phyloP scores from a whole-genome alignment of 345 rosid species.

The Populus pruinosa region DNA sequence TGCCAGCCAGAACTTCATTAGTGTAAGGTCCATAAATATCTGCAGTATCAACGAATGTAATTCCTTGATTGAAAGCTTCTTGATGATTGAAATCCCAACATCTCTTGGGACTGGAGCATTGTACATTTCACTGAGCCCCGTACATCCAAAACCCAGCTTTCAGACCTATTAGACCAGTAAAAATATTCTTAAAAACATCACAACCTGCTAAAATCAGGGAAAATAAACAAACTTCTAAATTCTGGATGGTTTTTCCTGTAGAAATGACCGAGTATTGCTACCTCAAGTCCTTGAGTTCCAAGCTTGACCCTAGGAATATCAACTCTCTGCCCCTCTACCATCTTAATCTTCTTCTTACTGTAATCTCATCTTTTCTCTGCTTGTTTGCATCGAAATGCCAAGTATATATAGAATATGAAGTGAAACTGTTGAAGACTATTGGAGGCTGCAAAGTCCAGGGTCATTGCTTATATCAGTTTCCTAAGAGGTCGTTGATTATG shows the following conservation, averaged over 20 bases:
- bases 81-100: slow-evolving; percentile 14
- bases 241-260: no score
- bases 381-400: no score
- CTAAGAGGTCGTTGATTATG: no score
- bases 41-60: slow-evolving; percentile 15
- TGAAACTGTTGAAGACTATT: no score
- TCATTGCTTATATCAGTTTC: no score
- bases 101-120: slow-evolving; percentile 4
- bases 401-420: no score
- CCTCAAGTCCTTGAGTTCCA: background rate
- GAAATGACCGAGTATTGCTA: background rate
- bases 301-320: background rate
- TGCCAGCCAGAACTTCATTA: no score
- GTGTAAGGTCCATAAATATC: slow-evolving; percentile 15
- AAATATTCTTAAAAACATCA: no score
- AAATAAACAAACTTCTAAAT: no score
- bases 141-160: slow-evolving; percentile 16
- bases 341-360: background rate
- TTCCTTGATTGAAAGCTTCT: slow-evolving; percentile 12
- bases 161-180: slow-evolving; percentile 7
- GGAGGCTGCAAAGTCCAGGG: no score
- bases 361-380: no score
- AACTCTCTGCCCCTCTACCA: background rate
- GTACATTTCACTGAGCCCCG: slow-evolving; percentile 8
- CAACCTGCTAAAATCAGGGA: no score